Base-by-base conservation (phyloP, 371 early-diverging fungal species). In the Chytridiales sp. region DNA sequence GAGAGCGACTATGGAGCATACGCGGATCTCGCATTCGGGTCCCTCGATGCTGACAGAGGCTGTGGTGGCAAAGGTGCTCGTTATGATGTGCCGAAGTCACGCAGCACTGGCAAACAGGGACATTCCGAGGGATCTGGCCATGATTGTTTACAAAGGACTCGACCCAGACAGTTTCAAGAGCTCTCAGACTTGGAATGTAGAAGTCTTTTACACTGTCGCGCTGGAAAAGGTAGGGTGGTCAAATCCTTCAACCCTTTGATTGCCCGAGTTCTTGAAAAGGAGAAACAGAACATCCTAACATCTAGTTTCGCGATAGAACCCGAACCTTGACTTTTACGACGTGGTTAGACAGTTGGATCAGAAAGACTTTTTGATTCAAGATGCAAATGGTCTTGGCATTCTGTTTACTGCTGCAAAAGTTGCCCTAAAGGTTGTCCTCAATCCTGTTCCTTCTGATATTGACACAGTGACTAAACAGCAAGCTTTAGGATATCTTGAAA, bases 281-380 rank as follows among this genome's bases (percentile, higher is more conserved):
- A 26, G 13, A 21, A 13, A 21, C 11, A 21, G 21, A 13, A 42
- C n/a, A 2, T 17, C 22, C 13, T 13, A 48, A 24, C 50, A 44
- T 39, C 2, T 43, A 8, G 39, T 56, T 46, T n/a, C 31, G 3
- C 50, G 32, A 32, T 43, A 73, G 66, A 63, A 80, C 46, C 82
- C 81, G 5, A 60, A 69, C 4, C 47, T 88, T 6, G 82, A 91
- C 68, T 89, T 88, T 88, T 61, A 67, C 34, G 67, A 73, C 48
- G 85, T 90, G 4, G 72, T 88, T 41, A 73, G 85, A 34, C 51
- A 70, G 27, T 71, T 89, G 49, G 93, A 92, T 66, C 82, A 85
- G 59, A 78, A 84, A 22, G 87, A 87, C 41, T 87, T 89, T 57
- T 71, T 77, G 31, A 55, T 92, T 17, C 62, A 67, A 38, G 87